Conservation (phyloP, 352 stramenopile genomes). For the Elongisporangium anandrum region DNA sequence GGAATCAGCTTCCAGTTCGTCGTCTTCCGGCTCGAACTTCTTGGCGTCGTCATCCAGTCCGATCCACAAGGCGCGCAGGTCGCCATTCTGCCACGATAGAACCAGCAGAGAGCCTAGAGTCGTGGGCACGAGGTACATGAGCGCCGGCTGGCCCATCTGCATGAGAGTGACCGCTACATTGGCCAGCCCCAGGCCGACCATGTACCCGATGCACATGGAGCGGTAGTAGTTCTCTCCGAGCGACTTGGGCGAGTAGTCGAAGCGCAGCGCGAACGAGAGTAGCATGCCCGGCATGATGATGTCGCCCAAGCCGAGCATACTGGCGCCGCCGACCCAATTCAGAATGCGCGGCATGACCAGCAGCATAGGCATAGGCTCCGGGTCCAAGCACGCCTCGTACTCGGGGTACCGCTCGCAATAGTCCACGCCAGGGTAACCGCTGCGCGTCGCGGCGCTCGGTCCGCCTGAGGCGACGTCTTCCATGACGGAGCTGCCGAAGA, state of each 20-base stretch:
- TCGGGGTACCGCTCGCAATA: slow-evolving; percentile 69
- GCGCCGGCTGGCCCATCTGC: slow-evolving; percentile 91
- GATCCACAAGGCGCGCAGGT: slow-evolving; percentile 64
- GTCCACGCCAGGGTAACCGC: slow-evolving; percentile 64
- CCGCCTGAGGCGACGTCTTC: slow-evolving; percentile 91
- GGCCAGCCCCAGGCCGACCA: slow-evolving; percentile 89
- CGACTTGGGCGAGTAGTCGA: slow-evolving; percentile 71
- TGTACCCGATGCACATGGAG: slow-evolving; percentile 88
- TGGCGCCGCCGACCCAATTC: slow-evolving; percentile 90
- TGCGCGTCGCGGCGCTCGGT: slow-evolving; percentile 59
- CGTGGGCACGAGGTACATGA: slow-evolving; percentile 95
- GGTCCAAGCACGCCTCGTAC: slow-evolving; percentile 57
- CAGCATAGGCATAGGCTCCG: slow-evolving; percentile 93
- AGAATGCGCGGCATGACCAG: slow-evolving; percentile 89
- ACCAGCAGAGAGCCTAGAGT: slow-evolving; percentile 81
- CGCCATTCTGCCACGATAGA: slow-evolving; percentile 60
- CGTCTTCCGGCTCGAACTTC: slow-evolving; percentile 8
- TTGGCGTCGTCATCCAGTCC: slow-evolving; percentile 17
- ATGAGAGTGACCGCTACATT: slow-evolving; percentile 93
- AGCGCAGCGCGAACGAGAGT: slow-evolving; percentile 90
- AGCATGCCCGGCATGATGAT: slow-evolving; percentile 95
- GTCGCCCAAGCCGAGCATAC: slow-evolving; percentile 94
- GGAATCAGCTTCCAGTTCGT: slow-evolving; percentile 9
- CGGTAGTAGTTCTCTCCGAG: slow-evolving; percentile 80
- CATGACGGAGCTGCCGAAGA: slow-evolving; percentile 91